phyloP scores from a whole-genome alignment of 2,329 filamentous ascomycete species.

The Periglandula ipomoeae region DNA sequence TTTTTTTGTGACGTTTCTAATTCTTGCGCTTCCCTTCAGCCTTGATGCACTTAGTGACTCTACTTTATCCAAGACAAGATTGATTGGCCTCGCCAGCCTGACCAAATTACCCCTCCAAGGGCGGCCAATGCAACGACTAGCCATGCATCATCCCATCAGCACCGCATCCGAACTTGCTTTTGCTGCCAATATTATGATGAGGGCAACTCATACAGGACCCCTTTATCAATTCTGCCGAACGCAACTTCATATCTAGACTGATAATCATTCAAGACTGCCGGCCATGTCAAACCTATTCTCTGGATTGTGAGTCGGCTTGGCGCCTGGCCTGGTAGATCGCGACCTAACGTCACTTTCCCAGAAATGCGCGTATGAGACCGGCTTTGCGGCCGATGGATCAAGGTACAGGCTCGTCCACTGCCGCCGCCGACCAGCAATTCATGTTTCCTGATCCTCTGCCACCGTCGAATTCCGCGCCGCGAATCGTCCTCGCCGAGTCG shows the following conservation, averaged over 20 bases:
- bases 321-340: neutral
- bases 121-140: no score
- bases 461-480: conserved; percentile 2
- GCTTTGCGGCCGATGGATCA: neutral
- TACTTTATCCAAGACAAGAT: no score
- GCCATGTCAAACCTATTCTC: conserved; percentile 3
- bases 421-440: neutral
- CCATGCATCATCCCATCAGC: neutral
- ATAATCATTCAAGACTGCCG: neutral
- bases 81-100: no score
- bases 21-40: no score
- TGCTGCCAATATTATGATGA: neutral
- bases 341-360: neutral
- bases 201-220: neutral
- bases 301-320: conserved; percentile 1
- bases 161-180: neutral
- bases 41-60: no score
- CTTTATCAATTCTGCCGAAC: neutral
- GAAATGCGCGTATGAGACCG: conserved; percentile 3
- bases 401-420: neutral
- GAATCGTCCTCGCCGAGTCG: neutral
- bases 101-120: no score
- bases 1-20: no score
- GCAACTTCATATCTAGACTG: neutral
- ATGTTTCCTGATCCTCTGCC: neutral